Conservation (phyloP, 129 eudicot genomes). For the Saussurea involucrata region DNA sequence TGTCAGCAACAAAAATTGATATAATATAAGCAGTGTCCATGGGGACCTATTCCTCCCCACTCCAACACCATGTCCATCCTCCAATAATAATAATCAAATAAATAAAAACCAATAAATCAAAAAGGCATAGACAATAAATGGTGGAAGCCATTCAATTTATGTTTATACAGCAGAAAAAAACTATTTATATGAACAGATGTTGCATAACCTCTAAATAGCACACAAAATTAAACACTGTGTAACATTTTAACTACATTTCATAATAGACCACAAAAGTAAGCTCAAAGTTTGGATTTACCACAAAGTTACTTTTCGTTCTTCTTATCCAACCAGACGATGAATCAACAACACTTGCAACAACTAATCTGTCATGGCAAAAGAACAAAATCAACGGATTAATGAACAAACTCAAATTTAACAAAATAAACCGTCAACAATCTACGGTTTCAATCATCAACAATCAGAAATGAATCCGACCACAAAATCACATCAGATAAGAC, state of each 20-base stretch:
- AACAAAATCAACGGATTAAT: neutral
- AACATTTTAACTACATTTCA: neutral
- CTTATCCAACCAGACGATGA: constrained; percentile 7
- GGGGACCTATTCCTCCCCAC: neutral
- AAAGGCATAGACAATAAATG: neutral
- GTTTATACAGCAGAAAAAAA: neutral
- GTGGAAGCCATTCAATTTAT: neutral
- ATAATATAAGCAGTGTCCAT: constrained; percentile 1
- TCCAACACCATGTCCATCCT: neutral
- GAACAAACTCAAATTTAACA: constrained; percentile 9
- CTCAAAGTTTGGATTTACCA: constrained; percentile 12
- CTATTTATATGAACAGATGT: neutral
- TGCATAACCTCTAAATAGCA: constrained; percentile 9
- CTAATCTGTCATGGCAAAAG: constrained; percentile 1
- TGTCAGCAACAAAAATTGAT: neutral
- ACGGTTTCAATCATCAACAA: neutral
- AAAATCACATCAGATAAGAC: neutral
- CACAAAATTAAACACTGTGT: neutral
- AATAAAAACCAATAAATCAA: neutral
- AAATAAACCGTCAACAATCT: neutral
- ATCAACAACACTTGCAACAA: constrained; percentile 18
- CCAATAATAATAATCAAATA: neutral
- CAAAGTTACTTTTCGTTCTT: neutral
- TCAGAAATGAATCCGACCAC: neutral
- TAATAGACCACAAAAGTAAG: neutral